phyloP scores from a whole-genome alignment of 306 rosid species.

The Fragaria nilgerrensis region DNA sequence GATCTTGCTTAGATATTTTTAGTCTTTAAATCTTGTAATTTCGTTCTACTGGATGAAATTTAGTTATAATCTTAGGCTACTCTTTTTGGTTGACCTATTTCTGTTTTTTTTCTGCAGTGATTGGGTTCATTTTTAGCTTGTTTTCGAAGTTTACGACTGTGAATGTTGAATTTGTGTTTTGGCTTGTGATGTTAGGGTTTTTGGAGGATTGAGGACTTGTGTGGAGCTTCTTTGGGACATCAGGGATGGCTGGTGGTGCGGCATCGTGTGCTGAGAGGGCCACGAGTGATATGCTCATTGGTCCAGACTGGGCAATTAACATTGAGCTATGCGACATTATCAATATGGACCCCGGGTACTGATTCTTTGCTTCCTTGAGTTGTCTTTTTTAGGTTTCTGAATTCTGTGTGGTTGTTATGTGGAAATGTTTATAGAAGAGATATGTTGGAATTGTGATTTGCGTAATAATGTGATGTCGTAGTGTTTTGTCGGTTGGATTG shows the following conservation, averaged over 20 bases:
- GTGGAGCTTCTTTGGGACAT: conserved; percentile 7
- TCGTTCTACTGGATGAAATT: background rate
- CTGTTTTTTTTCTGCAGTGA: too few species aligned
- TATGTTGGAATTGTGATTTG: background rate
- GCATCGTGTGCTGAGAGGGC: conserved; percentile 93
- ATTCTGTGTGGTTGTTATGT: background rate
- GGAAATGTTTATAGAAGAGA: background rate
- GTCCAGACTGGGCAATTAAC: conserved; percentile 97
- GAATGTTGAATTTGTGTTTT: conserved; percentile 14
- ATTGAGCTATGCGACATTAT: conserved; percentile 89
- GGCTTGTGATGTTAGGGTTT: conserved; percentile 28
- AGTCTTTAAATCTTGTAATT: background rate
- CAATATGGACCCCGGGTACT: conserved; percentile 81
- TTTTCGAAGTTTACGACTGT: background rate
- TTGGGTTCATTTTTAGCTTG: background rate
- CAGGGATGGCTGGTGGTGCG: conserved; percentile 69
- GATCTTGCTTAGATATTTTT: background rate
- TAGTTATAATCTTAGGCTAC: too few species aligned
- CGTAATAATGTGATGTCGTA: background rate
- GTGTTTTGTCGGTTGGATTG: background rate
- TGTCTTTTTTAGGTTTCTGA: background rate
- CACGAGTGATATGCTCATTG: conserved; percentile 88
- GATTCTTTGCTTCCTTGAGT: conserved; percentile 11
- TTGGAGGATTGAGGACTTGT: conserved; percentile 25
- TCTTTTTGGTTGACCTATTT: background rate